Evolutionary conservation across 208 protist species (phyloP), one percentile per base, ranked within the genome.

Genomic region (Strigomonas culicis): DNA sequence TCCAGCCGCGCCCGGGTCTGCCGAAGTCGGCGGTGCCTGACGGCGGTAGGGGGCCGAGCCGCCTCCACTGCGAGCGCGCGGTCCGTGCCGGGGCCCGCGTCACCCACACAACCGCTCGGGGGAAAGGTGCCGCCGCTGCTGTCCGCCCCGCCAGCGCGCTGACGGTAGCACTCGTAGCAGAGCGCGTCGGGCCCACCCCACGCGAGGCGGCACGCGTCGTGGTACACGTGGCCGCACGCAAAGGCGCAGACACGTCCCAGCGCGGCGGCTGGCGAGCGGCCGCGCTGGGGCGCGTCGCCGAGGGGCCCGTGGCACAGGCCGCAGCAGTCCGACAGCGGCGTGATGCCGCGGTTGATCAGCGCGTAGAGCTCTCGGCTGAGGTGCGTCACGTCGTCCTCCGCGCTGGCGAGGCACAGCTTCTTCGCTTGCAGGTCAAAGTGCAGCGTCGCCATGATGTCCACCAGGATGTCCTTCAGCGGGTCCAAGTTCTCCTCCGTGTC

Each of bases 151-250:
- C 43, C 6, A 24, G 49, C 49, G 49, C 59, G 60, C 43, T 27
- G 25, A 53, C 27, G 4, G 28, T 31, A 22, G 8, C 47, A 65
- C 32, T 44, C 25, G 24, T 27, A 60, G 7, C 56, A 60, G 7
- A 46, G 56, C 4, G 30, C 19, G 32, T 19, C 57, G 64, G 7
- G 30, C 19, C 55, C 30, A 21, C 10, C 10, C 24, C 13, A 11
- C 27, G 52, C 13, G 52, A 32, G 24, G 6, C 52, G 28, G 59
- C 80, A 85, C 58, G 70, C 56, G 31, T 86, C 81, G 70, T 94
- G 88, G 62, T 80, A 94, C 27, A 72, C 75, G 72, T 94, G 88
- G 10, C 88, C 88, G 39, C 88, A 94, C 21, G 57, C 63, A 63
- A 88, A 94, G 50, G 89, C 73, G n/a, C 77, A 77, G 31, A 88